phyloP scores from a whole-genome alignment of 129 eudicot genomes.

The Deinandra increscens region DNA sequence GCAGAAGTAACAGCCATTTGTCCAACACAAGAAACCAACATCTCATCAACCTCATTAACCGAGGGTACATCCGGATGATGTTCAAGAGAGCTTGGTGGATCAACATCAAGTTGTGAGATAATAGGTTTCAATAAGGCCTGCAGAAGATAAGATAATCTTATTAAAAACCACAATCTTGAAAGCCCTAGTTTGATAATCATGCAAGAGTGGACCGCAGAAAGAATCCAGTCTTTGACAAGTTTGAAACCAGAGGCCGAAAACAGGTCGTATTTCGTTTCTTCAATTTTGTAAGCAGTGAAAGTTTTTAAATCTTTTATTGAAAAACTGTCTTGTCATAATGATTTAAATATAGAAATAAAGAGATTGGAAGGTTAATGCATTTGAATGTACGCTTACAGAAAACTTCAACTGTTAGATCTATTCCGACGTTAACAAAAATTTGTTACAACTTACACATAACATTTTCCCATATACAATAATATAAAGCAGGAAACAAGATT shows the following conservation, averaged over 20 bases:
- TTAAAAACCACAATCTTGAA: neutral
- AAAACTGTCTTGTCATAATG: neutral
- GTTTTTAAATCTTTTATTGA: neutral
- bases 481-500: neutral
- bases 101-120: conserved; percentile 60
- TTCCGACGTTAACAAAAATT: neutral
- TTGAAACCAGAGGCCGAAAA: too few species aligned
- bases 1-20: conserved; percentile 96
- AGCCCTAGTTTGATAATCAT: too few species aligned
- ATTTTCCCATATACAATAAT: neutral
- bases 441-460: neutral
- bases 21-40: conserved; percentile 78
- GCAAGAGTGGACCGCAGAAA: too few species aligned
- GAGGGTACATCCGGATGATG: conserved; percentile 55
- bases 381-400: neutral
- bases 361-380: neutral
- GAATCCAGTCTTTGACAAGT: too few species aligned
- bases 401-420: neutral
- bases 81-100: conserved; percentile 67
- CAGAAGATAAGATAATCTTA: neutral
- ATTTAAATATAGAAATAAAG: neutral
- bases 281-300: neutral
- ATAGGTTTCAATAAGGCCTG: conserved; percentile 80
- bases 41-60: conserved; percentile 64
- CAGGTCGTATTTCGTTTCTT: neutral